Evolutionary conservation across 495 filamentous ascomycete species (phyloP), one percentile per base, ranked within the genome.

Genomic region (Friedmanniomyces endolithicus): DNA sequence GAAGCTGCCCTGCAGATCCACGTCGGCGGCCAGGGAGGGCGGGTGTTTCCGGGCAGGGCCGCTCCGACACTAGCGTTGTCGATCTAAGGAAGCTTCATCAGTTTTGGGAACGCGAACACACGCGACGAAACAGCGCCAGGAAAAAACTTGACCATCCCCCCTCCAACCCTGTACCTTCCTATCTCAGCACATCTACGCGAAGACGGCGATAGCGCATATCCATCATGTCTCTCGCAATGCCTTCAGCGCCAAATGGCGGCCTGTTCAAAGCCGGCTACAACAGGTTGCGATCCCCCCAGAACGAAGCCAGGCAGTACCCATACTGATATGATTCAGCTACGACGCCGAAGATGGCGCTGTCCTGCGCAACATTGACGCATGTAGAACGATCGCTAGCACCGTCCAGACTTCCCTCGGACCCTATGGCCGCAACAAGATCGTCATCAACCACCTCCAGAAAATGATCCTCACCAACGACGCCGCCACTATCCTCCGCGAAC

Each of bases 361-460:
- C 50, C 78, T 97, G 49, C 87, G 94, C 63, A 99, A 97, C 71
- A 97, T 99, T 71, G 94, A 99, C 71, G 94, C 94, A 69, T 97
- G 90, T 75, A 82, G 88, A 63, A 87, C 94, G 43, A 97, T 99
- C 70, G 82, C 94, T 14, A 82, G 83, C 59, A 99, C 94, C 46
- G 94, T 99, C 29, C 87, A 94, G 74, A 96, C 94, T 48, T 97
- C 90, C 46, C 78, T 99, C 35, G 92, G 94, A 48, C 94, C 94
- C 50, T 96, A 92, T 69, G 94, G 94, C 66, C 87, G 94, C 70
- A 99, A 97, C 77, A 99, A 99, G 76, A 95, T 99, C 70, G 87
- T 99, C 74, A 96, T 99, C 77, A 99, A 97, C 74, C 94, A 99
- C 74, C 78, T 99, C 55, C 89, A 95, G 73, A 99, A 99, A 78